Conservation (phyloP, 192 early-diverging fungal species). For the Martensiomyces pterosporus region DNA sequence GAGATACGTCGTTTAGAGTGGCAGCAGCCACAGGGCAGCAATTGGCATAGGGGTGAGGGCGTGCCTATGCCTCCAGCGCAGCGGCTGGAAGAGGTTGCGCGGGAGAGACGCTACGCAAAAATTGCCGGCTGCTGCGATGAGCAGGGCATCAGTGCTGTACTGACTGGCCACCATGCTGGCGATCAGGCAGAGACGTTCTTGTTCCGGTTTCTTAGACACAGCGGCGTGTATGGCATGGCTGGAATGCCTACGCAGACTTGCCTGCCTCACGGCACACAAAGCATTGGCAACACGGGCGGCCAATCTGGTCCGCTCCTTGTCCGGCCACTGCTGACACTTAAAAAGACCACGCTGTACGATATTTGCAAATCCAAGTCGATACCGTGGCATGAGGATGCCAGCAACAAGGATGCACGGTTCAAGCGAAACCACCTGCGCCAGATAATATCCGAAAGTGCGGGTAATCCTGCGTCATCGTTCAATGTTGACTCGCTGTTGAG, state of each 20-base stretch:
- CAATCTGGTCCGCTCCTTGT: slow-evolving; percentile 10
- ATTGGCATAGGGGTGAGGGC: background rate
- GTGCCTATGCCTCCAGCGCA: slow-evolving; percentile 9
- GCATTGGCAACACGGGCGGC: background rate
- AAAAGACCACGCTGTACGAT: slow-evolving; percentile 20
- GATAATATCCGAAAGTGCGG: slow-evolving; percentile 10
- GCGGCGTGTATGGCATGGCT: slow-evolving; percentile 37
- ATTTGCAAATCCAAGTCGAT: slow-evolving; percentile 20
- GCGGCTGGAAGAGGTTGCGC: slow-evolving; percentile 38
- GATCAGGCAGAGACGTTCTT: slow-evolving; percentile 51
- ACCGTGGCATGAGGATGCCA: slow-evolving; percentile 42
- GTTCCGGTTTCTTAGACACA: slow-evolving; percentile 34
- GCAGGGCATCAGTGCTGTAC: slow-evolving; percentile 12
- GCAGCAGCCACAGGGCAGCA: background rate
- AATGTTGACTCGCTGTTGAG: slow-evolving; percentile 10
- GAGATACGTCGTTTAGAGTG: slow-evolving; percentile 20
- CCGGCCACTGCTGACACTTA: slow-evolving; percentile 34
- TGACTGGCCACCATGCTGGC: slow-evolving; percentile 47
- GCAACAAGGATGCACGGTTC: slow-evolving; percentile 33
- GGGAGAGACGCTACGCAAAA: slow-evolving; percentile 28
- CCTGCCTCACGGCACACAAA: slow-evolving; percentile 11
- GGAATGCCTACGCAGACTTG: slow-evolving; percentile 24
- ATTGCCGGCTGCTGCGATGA: slow-evolving; percentile 9
- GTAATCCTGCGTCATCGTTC: slow-evolving; percentile 14
- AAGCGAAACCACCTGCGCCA: slow-evolving; percentile 35